Conservation (phyloP, 345 rosid species). For the Citropsis articulata region DNA sequence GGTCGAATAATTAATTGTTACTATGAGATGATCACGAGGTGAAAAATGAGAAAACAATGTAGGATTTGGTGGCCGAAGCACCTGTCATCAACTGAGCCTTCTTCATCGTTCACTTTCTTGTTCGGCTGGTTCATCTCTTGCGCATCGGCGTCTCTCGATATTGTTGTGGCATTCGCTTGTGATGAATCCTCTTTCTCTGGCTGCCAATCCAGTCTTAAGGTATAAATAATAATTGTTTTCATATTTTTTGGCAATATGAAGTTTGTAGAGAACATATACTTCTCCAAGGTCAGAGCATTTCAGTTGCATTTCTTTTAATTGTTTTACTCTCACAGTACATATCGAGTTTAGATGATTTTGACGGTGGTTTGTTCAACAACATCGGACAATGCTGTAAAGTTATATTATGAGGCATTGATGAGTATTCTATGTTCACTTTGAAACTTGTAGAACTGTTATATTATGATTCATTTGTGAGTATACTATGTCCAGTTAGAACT, state of each 20-base stretch:
- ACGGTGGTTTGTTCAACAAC: neutral
- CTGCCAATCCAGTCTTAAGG: constrained; percentile 46
- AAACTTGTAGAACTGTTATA: neutral
- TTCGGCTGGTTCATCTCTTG: constrained; percentile 72
- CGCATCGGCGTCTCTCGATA: constrained; percentile 56
- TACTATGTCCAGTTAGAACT: neutral
- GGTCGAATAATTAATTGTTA: neutral
- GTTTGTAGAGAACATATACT: neutral
- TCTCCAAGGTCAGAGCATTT: neutral
- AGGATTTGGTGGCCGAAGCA: constrained; percentile 55
- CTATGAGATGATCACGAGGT: constrained; percentile 14
- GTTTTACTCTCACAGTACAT: neutral
- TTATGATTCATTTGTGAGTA: neutral
- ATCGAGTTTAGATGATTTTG: neutral
- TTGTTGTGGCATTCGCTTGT: constrained; percentile 60
- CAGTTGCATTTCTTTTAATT: neutral
- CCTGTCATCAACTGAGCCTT: constrained; percentile 28
- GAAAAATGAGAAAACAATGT: constrained; percentile 45
- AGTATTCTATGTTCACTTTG: neutral
- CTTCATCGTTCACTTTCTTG: constrained; percentile 32
- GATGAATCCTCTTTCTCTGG: constrained; percentile 33
- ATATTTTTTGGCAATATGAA: neutral
- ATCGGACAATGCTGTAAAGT: neutral
- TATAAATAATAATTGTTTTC: constrained; percentile 17
- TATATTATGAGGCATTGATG: neutral